Evolutionary conservation across 2,329 filamentous ascomycete genomes (phyloP), one percentile per base, ranked within the genome.

Genomic region (Penicillium sp.): DNA sequence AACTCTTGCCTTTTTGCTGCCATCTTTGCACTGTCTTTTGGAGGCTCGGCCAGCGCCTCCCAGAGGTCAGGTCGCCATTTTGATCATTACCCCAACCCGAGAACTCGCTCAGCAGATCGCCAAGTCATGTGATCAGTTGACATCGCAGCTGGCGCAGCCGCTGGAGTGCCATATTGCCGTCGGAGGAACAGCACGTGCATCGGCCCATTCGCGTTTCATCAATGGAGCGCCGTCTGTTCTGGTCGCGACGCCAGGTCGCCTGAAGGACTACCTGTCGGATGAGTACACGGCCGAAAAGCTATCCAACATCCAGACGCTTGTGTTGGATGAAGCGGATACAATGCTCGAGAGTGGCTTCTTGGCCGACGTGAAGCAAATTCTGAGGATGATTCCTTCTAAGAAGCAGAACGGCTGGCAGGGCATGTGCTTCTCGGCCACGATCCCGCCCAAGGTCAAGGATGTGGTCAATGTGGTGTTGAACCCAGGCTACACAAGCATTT

Each of bases 361-460:
- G 28, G 77, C 79, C 11, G 82, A 81, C 22, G 79, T 86, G 57
- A 81, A 80, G 65, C 75, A 80, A 52, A 84, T 86, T 37, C 75
- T 85, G 34, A 73, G 72, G 22, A 75, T 77, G 37, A 77, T 86
- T 47, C 83, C 83, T 10, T 74, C 79, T 6, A 85, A 84, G 75
- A 75, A 84, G 75, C 75, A 69, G 57, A 66, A 63, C 6, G 80
- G 79, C 38, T 74, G 72, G 72, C 71, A 73, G 54, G 82, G 81
- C 55, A 86, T 97, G 71, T 88, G 97, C 72, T 96, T 95, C 76
- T 96, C 92, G 15, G 93, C 93, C 51, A 98, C 93, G 15, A 90
- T 97, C 45, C 91, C 93, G 48, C 84, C 86, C 60, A 86, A 92
- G 63, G 92, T 98, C 57, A 87, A 96, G 62, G 81, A 86, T 49